Conservation (phyloP, 768 basidiomycete species). For the Lactarius evosmus region DNA sequence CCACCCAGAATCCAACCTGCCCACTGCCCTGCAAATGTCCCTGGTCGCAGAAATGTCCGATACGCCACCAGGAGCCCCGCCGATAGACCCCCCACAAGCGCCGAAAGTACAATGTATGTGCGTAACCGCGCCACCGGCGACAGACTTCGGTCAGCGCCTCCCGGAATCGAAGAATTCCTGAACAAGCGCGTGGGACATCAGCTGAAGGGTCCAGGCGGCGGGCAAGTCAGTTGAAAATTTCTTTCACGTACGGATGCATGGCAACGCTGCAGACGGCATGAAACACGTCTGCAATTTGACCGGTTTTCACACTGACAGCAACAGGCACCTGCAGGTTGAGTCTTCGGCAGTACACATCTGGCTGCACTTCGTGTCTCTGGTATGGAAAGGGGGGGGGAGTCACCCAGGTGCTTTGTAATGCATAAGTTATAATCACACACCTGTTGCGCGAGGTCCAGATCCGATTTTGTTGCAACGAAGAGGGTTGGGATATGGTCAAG, state of each 20-base stretch:
- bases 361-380: conserved; percentile 97
- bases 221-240: conserved; percentile 8
- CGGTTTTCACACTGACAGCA: conserved; percentile 85
- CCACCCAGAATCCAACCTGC: conserved; percentile 61
- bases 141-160: conserved; percentile 77
- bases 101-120: conserved; percentile 70
- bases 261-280: conserved; percentile 81
- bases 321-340: conserved; percentile 91
- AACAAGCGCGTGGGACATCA: conserved; percentile 19
- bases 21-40: conserved; percentile 61
- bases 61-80: conserved; percentile 69
- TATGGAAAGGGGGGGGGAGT: neutral
- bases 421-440: conserved; percentile 41
- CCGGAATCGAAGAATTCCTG: conserved; percentile 59
- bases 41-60: conserved; percentile 64
- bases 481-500: conserved; percentile 92
- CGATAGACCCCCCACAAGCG: conserved; percentile 67
- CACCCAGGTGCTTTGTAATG: conserved; percentile 5
- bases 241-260: conserved; percentile 72
- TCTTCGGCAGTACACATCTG: conserved; percentile 92
- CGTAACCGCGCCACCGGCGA: conserved; percentile 64
- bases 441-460: conserved; percentile 94
- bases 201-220: conserved; percentile 5
- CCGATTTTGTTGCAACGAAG: conserved; percentile 98
- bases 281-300: conserved; percentile 83